These are phyloP conservation scores for Albifimbria verrucaria DNA, from an alignment of 2,329 filamentous ascomycete genomes.

Conservation along the genomic window DNA sequence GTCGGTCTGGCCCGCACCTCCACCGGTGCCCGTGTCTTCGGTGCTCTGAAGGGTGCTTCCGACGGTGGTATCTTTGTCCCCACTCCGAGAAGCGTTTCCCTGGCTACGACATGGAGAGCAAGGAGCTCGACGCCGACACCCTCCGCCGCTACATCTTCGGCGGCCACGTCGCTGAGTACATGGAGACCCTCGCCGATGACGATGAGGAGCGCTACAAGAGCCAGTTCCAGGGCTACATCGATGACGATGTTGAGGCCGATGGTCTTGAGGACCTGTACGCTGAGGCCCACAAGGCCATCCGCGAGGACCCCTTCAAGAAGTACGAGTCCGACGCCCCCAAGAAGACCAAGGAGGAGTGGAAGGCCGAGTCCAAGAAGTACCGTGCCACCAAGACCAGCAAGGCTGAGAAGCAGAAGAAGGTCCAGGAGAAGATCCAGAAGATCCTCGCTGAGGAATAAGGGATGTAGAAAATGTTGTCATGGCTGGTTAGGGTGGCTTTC, in stretches of 20 bases:
- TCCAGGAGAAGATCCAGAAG: slow-evolving; percentile 89
- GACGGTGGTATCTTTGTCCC: slow-evolving; percentile 93
- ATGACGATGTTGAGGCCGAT: slow-evolving; percentile 94
- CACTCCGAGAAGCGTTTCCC: slow-evolving; percentile 99
- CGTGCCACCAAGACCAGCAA: slow-evolving; percentile 71
- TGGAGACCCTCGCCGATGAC: slow-evolving; percentile 99
- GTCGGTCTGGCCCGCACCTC: slow-evolving; percentile 97
- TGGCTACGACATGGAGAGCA: slow-evolving; percentile 92
- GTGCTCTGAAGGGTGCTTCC: slow-evolving; percentile 98
- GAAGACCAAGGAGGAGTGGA: slow-evolving; percentile 98
- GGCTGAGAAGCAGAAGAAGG: slow-evolving; percentile 76
- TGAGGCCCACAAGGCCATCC: slow-evolving; percentile 94
- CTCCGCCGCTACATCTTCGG: slow-evolving; percentile 99
- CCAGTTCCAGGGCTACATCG: slow-evolving; percentile 97
- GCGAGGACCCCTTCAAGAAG: slow-evolving; percentile 98
- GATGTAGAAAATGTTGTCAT: slow-evolving; percentile 11
- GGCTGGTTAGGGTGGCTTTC: slow-evolving; percentile 29
- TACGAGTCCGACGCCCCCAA: slow-evolving; percentile 68
- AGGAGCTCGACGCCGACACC: slow-evolving; percentile 96
- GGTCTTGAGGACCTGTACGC: slow-evolving; percentile 94
- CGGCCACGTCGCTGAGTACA: slow-evolving; percentile 99
- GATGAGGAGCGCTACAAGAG: slow-evolving; percentile 99
- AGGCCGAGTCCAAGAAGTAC: slow-evolving; percentile 93
- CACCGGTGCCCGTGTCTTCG: slow-evolving; percentile 97
- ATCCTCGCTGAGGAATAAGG: slow-evolving; percentile 51